A percentile compares a stretch with the other conserved stretches of the same genome.
These are phyloP conservation scores for Prunus mongolica DNA, from an alignment of 306 rosid genomes.

Conservation along the genomic window DNA sequence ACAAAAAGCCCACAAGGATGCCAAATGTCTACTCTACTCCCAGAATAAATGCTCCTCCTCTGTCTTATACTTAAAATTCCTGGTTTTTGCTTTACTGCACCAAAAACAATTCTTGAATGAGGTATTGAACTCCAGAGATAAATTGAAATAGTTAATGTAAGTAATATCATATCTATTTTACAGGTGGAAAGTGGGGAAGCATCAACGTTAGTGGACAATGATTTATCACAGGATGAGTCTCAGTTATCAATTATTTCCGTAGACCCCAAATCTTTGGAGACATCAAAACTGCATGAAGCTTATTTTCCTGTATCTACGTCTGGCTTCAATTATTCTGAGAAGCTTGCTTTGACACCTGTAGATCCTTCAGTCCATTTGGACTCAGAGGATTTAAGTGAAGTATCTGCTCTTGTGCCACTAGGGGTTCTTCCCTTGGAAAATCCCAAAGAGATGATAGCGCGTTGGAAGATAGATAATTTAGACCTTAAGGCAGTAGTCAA, in stretches of 20 bases:
- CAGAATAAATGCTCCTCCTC: background rate
- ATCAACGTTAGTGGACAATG: constrained; percentile 35
- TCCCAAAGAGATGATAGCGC: constrained; percentile 90
- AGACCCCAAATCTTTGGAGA: constrained; percentile 42
- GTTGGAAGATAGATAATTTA: constrained; percentile 87
- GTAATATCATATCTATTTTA: constrained; percentile 28
- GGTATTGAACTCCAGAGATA: too few species aligned
- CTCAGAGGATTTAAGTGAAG: constrained; percentile 46
- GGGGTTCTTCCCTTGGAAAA: constrained; percentile 63
- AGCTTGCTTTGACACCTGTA: constrained; percentile 54
- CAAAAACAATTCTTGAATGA: too few species aligned
- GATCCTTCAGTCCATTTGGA: constrained; percentile 43
- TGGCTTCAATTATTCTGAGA: constrained; percentile 34
- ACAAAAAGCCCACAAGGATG: background rate
- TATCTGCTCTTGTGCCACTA: constrained; percentile 43
- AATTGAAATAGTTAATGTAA: background rate
- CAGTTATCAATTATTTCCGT: constrained; percentile 44
- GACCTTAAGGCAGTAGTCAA: constrained; percentile 81
- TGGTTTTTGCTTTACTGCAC: background rate
- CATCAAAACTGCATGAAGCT: constrained; percentile 48
- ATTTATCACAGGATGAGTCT: constrained; percentile 54
- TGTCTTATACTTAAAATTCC: background rate
- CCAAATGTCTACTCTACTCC: background rate
- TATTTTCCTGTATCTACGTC: constrained; percentile 45
- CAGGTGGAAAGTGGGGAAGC: constrained; percentile 60